Evolutionary conservation across 2,329 filamentous ascomycete genomes (phyloP), one percentile per base, ranked within the genome.

Genomic region (Botrytis sinoallii): DNA sequence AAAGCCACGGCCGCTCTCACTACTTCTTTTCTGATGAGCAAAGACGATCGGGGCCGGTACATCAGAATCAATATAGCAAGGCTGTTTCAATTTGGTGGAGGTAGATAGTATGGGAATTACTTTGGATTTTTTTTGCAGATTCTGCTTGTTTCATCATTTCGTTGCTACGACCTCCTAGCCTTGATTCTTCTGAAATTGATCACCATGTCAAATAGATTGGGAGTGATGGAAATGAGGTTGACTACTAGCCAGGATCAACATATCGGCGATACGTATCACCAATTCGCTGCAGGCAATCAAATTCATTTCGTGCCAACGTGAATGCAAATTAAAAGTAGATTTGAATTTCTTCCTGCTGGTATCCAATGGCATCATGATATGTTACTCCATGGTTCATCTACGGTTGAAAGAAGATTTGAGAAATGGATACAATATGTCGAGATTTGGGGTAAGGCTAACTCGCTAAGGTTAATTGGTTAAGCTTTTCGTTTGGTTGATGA

Each of bases 401-500:
- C 35, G 16, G 20, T 57, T 55, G 25, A 68, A 55, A 68, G 46
- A 55, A 68, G 46, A 55, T 68, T 55, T 40, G 44, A 55, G 32
- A 68, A 35, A 68, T 68, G 64, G 32, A 22, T 22, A 63, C 38
- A 42, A 52, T 9, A 7, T 20, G 20, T 40, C 65, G 46, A 25
- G 25, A 67, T 64, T 64, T 38, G 57, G 40, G 40, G 42, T 48
- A 64, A 61, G 5, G 44, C 55, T 48, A 38, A 42, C 40, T 32
- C 22, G 32, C 48, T 63, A 52, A 22, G n/a, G 12, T 35, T 40
- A 48, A 46, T 55, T 16, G 38, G 44, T 32, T 42, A 55, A 65
- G 59, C 69, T 66, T 65, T 66, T 65, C 59, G 42, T 66, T 65
- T 71, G 32, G 18, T 52, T 55, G 42, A n/a, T 65, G 59, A n/a